Conservation (phyloP, 108 stramenopile genomes). For the Nannochloropsis oceanica region DNA sequence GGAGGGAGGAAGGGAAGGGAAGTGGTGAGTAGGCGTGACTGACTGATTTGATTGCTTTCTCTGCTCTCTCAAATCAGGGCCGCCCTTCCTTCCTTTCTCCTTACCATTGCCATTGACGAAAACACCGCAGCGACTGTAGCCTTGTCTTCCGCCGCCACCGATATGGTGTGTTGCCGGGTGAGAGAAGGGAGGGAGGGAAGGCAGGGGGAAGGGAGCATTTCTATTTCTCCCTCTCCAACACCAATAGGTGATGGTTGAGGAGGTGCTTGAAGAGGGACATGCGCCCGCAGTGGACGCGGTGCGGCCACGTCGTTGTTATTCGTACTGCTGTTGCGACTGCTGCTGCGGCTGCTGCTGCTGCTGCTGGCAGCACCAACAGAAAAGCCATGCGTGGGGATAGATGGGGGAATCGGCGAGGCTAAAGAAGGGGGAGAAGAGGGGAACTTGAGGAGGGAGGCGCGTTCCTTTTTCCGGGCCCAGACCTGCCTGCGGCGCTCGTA, state of each 20-base stretch:
- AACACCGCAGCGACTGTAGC: too few relatives aligned
- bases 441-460: background rate
- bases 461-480: background rate
- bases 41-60: too few relatives aligned
- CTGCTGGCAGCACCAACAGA: background rate
- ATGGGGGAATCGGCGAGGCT: background rate
- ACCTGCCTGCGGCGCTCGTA: background rate
- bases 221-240: too few relatives aligned
- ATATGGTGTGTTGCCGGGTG: too few relatives aligned
- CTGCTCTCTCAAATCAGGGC: too few relatives aligned
- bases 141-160: too few relatives aligned
- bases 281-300: background rate
- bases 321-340: background rate
- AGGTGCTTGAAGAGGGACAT: background rate
- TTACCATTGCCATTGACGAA: too few relatives aligned
- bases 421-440: background rate
- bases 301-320: background rate
- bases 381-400: background rate
- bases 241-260: too few relatives aligned
- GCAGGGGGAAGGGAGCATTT: too few relatives aligned
- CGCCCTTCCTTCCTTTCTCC: too few relatives aligned
- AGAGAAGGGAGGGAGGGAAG: too few relatives aligned
- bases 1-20: background rate
- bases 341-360: background rate
- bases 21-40: background rate